Evolutionary conservation across 345 rosid genomes (phyloP), one percentile per base, ranked within the genome.

Genomic region (Aquilaria malaccensis): DNA sequence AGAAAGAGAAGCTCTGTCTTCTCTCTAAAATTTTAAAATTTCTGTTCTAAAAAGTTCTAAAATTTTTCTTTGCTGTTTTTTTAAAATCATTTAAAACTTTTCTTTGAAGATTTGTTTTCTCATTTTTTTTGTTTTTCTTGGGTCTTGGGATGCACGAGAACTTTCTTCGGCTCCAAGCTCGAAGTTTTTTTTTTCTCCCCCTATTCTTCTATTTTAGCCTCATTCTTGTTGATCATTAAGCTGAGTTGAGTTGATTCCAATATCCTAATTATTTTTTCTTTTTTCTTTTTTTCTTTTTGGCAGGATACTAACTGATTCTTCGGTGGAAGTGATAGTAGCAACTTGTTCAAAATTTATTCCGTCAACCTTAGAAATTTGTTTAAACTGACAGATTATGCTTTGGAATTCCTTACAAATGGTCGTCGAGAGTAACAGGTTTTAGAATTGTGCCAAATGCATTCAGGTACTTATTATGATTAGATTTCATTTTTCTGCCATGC

Each of bases 381-480:
- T 72, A 84, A 87, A 61, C 74, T 93, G 80, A 89, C 97, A 5
- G 96, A 93, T 77, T 79, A 75, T 63, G 52, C 97, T 53, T 50
- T 93, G 63, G 90, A 85, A 55, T 82, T 77, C 73, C 95, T 93
- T 74, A 85, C 95, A 47, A 89, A 81, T 81, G 90, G 90, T 54
- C 83, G 90, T 66, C 85, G 22, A 51, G 67, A 71, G 33, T 69
- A 89, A 13, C 78, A 81, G 65, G 80, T 72, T 32, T 71, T 93
- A 63, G 75, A 76, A 13, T 74, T 93, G 56, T 71, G 84, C 67
- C 83, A 81, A 93, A 87, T 74, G 62, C 75, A 32, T 87, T 93
- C 87, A 89, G 96, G 97, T 74, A 22, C 52, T 37, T 37, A 50
- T 47, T 7, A 7, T 47, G 14, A 60, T 45, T 15, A 11, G 13